A percentile compares a stretch with the other conserved stretches of the same genome.
Conservation (phyloP, 2,329 filamentous ascomycete genomes). For the Claviceps pazoutovae region DNA sequence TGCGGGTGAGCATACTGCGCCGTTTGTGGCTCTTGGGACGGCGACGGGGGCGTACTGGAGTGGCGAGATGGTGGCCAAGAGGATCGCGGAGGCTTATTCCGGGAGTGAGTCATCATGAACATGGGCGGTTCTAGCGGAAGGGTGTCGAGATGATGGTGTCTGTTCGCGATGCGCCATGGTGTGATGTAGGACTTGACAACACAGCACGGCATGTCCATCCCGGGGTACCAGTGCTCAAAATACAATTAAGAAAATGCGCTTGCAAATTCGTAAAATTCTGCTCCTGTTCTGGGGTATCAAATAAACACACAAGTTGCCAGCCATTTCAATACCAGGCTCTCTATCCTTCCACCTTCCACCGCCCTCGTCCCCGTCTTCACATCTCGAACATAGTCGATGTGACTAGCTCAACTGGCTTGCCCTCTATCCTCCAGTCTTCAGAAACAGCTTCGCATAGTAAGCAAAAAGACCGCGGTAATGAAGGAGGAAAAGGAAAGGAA, state of each 20-base stretch:
- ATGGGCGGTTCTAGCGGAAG: background rate
- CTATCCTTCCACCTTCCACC: background rate
- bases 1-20: conserved; percentile 80
- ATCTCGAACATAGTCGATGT: background rate
- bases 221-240: background rate
- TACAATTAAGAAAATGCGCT: background rate
- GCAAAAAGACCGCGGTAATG: background rate
- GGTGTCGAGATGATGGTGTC: background rate
- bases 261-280: background rate
- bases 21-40: conserved; percentile 79
- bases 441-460: background rate
- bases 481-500: background rate
- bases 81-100: conserved; percentile 43
- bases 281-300: background rate
- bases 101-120: background rate
- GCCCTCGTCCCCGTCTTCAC: background rate
- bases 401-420: background rate
- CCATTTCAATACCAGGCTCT: background rate
- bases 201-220: background rate
- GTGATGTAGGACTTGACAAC: too few species aligned
- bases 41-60: conserved; percentile 88
- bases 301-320: background rate
- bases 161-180: background rate
- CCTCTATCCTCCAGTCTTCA: background rate
- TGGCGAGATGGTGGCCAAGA: conserved; percentile 61